Base-by-base conservation (phyloP, 1,139 yeast genomes). In the Suhomyces taliae region DNA sequence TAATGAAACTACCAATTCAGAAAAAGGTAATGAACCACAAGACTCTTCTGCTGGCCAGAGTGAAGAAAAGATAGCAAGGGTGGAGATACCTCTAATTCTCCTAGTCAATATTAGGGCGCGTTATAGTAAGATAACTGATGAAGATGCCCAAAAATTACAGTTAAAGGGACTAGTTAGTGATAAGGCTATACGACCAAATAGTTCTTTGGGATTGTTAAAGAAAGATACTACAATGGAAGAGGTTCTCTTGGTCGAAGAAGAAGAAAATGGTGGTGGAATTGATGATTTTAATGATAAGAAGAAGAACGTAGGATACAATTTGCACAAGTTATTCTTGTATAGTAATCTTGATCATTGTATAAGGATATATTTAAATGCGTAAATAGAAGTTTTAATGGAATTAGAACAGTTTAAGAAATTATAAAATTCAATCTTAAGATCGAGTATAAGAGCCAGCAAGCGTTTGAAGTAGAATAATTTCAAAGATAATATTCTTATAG, bases 341-440 rank as follows among this genome's bases (percentile, higher is more conserved):
- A 55, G 52, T 19, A 54, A 51, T 32, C 12, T 53, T 27, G 44
- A 44, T 38, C 45, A 45, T 27, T 51, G 58, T 39, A 45, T 54
- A 14, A 38, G 48, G 46, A 44, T 56, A 4, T 55, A 44, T 38
- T 34, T 56, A 33, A 37, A 47, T 36, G 48, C 47, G 10, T 49
- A 35, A 27, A 37, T 32, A 7, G 31, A 12, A 19, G 15, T 14
- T 19, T 19, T 19, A 19, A 4, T 19, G 24, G 4, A 6, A 19
- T 4, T 19, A 19, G 24, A 19, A 4, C 24, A 19, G 24, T 19
- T 19, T 19, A 19, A 19, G 6, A 19, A 19, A 19, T 19, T 4
- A 4, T 19, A 19, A 19, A 19, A 4, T 19, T 19, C 24, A 19
- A 6, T 19, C 24, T 19, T 19, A 19, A 19, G 24, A 4, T 19